Base-by-base conservation (phyloP, 2,329 filamentous ascomycete genomes). In the Lizonia empirigonia region DNA sequence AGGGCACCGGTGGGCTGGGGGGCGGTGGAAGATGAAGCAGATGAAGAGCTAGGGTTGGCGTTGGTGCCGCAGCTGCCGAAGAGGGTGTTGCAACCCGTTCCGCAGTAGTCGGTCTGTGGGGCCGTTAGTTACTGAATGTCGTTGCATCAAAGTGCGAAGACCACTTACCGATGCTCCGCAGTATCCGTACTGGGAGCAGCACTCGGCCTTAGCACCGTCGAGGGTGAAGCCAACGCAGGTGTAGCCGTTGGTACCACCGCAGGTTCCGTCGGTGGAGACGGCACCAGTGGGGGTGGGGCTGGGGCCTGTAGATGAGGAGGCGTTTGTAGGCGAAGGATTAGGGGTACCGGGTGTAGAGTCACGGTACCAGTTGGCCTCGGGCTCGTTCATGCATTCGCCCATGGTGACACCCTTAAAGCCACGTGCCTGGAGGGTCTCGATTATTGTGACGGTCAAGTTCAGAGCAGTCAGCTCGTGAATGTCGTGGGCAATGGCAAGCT, bases 401-500 rank as follows among this genome's bases (percentile, higher is more conserved):
- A 80, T 68, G 7, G 77, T 78, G 10, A 79, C 77, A 15, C 73
- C 70, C 52, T 68, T 70, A 68, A 73, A 78, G 36, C 73, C 73
- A 41, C 74, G 70, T 4, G 57, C 56, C 38, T 65, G 64, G 18
- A 73, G 64, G 33, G 61, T 66, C 15, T 75, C 64, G 33, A 80
- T 76, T 69, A 79, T 77, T 58, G 71, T 76, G 19, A 61, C 65
- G 2, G 77, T 76, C 24, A 80, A 65, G 53, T 72, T 71, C 29
- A 71, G 58, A 7, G 76, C 78, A 4, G 77, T 80, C 58, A 76
- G 71, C 47, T 75, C 54, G 55, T 79, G 75, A 33, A 78, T 78
- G 51, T 80, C 78, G 60, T 80, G 78, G 13, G 68, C 84, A 57
- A 86, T 80, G 6, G 79, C 77, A 44, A 87, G 64, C 58, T 78